These are phyloP conservation scores for Basipetospora chlamydospora DNA, from an alignment of 2,329 filamentous ascomycete genomes.

Conservation along the genomic window DNA sequence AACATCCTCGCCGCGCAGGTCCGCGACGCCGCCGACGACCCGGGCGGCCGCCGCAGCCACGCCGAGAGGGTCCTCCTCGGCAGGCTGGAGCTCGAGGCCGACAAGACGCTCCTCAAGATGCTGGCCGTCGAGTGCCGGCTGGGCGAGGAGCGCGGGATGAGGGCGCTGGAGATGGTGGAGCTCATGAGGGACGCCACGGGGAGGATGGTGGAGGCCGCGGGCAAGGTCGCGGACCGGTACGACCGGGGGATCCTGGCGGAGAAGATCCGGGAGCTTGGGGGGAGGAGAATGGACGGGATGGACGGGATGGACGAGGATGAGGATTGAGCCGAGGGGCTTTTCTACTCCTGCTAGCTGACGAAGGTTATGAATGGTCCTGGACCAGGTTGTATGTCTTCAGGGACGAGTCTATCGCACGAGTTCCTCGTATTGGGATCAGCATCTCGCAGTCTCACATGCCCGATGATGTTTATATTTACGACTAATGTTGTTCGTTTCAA, in stretches of 20 bases:
- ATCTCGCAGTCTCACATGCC: too few species aligned
- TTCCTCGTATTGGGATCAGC: too few species aligned
- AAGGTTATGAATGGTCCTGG: slow-evolving; percentile 2
- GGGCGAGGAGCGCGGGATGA: slow-evolving; percentile 87
- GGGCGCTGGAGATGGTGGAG: slow-evolving; percentile 77
- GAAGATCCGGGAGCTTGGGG: slow-evolving; percentile 79
- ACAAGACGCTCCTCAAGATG: slow-evolving; percentile 79
- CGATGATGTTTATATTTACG: too few species aligned
- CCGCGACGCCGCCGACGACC: slow-evolving; percentile 45
- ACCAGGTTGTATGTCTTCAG: too few species aligned
- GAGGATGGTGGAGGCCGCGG: slow-evolving; percentile 81
- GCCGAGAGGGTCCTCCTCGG: slow-evolving; percentile 53
- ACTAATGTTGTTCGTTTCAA: too few species aligned
- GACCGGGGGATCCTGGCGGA: slow-evolving; percentile 65
- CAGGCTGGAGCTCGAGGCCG: slow-evolving; percentile 66
- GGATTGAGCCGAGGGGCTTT: not conserved
- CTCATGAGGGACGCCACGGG: slow-evolving; percentile 75
- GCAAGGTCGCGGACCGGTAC: slow-evolving; percentile 79
- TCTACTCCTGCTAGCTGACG: slow-evolving; percentile 4
- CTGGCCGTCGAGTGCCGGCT: slow-evolving; percentile 82
- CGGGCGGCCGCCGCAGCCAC: slow-evolving; percentile 40
- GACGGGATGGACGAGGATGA: slow-evolving; percentile 42
- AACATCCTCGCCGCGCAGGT: slow-evolving; percentile 60
- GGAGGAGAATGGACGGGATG: slow-evolving; percentile 45
- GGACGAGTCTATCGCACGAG: too few species aligned